Conservation (phyloP, 805 yeast species). For the Ogataea methylovora region DNA sequence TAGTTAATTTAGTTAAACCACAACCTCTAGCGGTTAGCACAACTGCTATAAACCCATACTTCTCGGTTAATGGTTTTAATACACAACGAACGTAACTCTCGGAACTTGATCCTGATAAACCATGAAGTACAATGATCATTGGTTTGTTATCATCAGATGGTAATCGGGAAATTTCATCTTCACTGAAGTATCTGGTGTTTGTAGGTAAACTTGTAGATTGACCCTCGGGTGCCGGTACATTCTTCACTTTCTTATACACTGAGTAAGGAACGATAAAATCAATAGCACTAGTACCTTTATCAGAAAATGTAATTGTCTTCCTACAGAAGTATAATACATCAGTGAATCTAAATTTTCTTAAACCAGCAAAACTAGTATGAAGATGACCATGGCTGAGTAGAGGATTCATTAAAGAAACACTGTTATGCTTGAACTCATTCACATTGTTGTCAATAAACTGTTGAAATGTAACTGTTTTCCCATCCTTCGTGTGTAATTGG, state of each 20-base stretch:
- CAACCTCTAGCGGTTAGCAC: conserved; percentile 77
- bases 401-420: conserved; percentile 55
- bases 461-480: conserved; percentile 7
- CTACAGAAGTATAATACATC: conserved; percentile 70
- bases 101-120: conserved; percentile 81
- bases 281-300: conserved; percentile 66
- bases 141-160: conserved; percentile 36
- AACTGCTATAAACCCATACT: conserved; percentile 47
- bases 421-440: conserved; percentile 39
- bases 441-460: conserved; percentile 14
- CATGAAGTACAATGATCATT: conserved; percentile 61
- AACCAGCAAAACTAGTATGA: conserved; percentile 68
- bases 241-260: conserved; percentile 9
- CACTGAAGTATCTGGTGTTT: conserved; percentile 45
- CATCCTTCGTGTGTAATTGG: background rate
- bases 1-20: conserved; percentile 57
- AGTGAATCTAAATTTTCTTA: conserved; percentile 40
- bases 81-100: conserved; percentile 67
- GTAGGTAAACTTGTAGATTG: conserved; percentile 34
- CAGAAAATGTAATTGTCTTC: conserved; percentile 47
- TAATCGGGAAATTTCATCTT: conserved; percentile 32
- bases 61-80: conserved; percentile 30
- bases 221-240: conserved; percentile 27
- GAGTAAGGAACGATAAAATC: conserved; percentile 54
- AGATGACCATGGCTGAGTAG: conserved; percentile 58